Base-by-base conservation (phyloP, 2,329 filamentous ascomycete genomes). In the Colletotrichum destructivum region DNA sequence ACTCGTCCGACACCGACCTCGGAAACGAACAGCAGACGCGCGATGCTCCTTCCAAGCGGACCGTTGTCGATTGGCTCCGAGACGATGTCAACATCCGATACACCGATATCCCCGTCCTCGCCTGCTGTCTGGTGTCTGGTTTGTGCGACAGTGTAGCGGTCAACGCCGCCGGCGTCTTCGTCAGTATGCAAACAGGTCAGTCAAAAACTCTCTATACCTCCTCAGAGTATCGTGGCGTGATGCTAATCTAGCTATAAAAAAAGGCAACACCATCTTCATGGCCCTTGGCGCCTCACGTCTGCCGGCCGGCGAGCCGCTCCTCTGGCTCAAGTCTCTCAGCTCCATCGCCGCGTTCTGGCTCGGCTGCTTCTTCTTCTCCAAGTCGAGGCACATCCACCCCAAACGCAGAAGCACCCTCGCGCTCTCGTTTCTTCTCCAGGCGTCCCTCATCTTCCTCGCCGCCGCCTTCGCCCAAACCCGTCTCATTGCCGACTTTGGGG, bases 181-280 rank as follows among this genome's bases (percentile, higher is more conserved):
- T 83, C 31, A 81, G 79, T 55, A 84, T 84, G 82, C 82, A 84
- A 73, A 84, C 82, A 18, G 70, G 70, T 71, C 15, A 62, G 61
- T 57, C 2, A 7, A 12, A 13, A 18, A n/a, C 18, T 31, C 26
- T 47, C 26, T 12, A 9, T 46, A 23, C 44, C 46, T 44, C 23
- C 35, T 3, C 5, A 18, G 3, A 52, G n/a, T 7, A 8, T 35
- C 15, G 1, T 13, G 31, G 23, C 21, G 6, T 13, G 38, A 18
- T n/a, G 11, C 68, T 68, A 8, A 71, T 26, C 11, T 46, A 12
- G 18, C 15, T 11, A 35, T 35, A 35, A 35, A 35, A 6, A 9
- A 51, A 81, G 89, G 89, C 49, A 91, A 91, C 79, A 91, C 89
- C 12, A 87, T 91, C 75, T 90, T 91, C 80, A 83, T 91, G 49